These are phyloP conservation scores for Prunus mongolica DNA, from an alignment of 306 rosid species.

Conservation along the genomic window DNA sequence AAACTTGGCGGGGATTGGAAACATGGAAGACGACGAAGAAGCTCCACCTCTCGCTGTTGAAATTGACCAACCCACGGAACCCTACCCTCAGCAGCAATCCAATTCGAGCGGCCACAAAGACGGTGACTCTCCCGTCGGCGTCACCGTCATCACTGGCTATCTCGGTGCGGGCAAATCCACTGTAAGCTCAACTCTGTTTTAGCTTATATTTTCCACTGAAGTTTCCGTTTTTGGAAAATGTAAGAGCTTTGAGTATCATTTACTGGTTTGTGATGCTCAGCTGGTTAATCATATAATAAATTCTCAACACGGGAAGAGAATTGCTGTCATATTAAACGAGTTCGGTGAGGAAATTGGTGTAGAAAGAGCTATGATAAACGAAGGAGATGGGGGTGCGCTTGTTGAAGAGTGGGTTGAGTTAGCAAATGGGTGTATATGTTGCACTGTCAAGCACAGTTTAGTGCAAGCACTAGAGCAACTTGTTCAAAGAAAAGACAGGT, in stretches of 20 bases:
- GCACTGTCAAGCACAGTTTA: constrained; percentile 87
- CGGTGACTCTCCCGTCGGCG: constrained; percentile 58
- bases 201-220: not conserved
- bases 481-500: constrained; percentile 86
- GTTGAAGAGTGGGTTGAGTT: constrained; percentile 99
- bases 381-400: constrained; percentile 87
- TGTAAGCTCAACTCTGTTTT: constrained; percentile 32
- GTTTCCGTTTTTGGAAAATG: not conserved
- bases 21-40: constrained; percentile 78
- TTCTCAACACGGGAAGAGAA: constrained; percentile 83
- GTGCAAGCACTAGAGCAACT: constrained; percentile 97
- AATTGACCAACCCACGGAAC: constrained; percentile 36
- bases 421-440: constrained; percentile 89
- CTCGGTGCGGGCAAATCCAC: constrained; percentile 98
- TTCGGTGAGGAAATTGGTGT: constrained; percentile 97
- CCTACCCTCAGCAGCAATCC: constrained; percentile 18
- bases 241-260: constrained; percentile 1
- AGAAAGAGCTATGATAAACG: constrained; percentile 94
- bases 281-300: constrained; percentile 77
- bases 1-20: not conserved
- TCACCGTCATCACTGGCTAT: constrained; percentile 91
- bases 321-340: constrained; percentile 91
- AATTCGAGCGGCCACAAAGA: not conserved
- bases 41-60: constrained; percentile 76
- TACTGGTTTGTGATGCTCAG: constrained; percentile 32